Base-by-base conservation (phyloP, 768 basidiomycete genomes). In the Lactarius indigo region DNA sequence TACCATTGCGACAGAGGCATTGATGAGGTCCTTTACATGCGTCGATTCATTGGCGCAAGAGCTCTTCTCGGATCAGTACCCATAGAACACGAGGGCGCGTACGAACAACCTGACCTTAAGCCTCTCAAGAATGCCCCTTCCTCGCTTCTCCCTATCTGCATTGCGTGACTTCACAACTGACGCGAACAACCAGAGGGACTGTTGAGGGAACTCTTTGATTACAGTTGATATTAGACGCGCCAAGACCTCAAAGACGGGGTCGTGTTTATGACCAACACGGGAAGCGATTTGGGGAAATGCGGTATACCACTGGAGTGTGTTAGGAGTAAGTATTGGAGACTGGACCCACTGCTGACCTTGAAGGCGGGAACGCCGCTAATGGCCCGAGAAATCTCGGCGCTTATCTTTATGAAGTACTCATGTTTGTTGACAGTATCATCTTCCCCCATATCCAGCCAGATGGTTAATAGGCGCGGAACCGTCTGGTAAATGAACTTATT, bases 221-320 rank as follows among this genome's bases (percentile, higher is more conserved):
- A 98, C 91, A 20, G 75, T 78, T 18, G 79, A 76, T 63, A 98
- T 94, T 39, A 98, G 83, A 57, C 74, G 77, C 2, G 83, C 80
- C 26, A 99, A 78, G 3, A 87, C 76, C 0, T 74, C 76, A 73
- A 84, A 88, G 3, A 94, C 88, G 1, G 79, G 80, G 13, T 76
- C 69, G 71, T 91, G 89, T 5, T 75, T 77, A 70, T 97, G 92
- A 15, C 89, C 90, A 37, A 99, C 89, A 9, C 97, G 87, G 17
- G 96, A 98, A 17, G 96, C 94, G 61, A 98, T 92, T 80, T 98
- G 97, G 3, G 96, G 95, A 69, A 98, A 96, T 1, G 94, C 96
- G 0, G 91, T 95, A 71, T 87, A 91, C 94, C 96, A 98, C 95
- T 98, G 57, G 18, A 60, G 56, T 70, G 52, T 63, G 52, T 70